Percentiles rank a stretch among this genome's conserved stretches.
phyloP scores from a whole-genome alignment of 2,329 filamentous ascomycete species.

The Blumeriella jaapii region DNA sequence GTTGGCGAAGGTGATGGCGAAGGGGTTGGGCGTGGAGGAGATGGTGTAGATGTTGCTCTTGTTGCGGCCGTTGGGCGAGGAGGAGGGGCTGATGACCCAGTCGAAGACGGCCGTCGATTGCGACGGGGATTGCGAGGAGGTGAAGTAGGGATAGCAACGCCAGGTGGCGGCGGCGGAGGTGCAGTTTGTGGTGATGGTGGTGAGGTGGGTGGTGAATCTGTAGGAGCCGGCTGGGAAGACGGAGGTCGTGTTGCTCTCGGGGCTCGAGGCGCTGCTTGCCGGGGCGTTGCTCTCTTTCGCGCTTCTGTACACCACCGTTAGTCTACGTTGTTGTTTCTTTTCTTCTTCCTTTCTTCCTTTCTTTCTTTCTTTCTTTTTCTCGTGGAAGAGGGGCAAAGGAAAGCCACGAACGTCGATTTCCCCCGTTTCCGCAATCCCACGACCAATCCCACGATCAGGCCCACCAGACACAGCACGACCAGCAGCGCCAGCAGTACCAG shows the following conservation, averaged over 20 bases:
- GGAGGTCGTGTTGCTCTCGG: slow-evolving; percentile 5
- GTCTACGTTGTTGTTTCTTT: not conserved
- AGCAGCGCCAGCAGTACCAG: slow-evolving; percentile 20
- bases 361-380: too few species aligned
- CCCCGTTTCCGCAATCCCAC: slow-evolving; percentile 23
- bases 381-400: not conserved
- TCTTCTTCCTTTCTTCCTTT: not conserved
- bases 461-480: slow-evolving; percentile 21
- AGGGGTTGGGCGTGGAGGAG: slow-evolving; percentile 43
- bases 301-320: slow-evolving; percentile 6
- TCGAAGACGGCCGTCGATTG: slow-evolving; percentile 41
- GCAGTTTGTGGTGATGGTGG: slow-evolving; percentile 41
- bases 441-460: slow-evolving; percentile 25
- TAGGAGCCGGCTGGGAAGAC: slow-evolving; percentile 53
- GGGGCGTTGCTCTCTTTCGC: slow-evolving; percentile 5
- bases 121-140: slow-evolving; percentile 33
- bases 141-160: slow-evolving; percentile 47
- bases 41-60: slow-evolving; percentile 37
- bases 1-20: slow-evolving; percentile 44
- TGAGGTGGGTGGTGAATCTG: slow-evolving; percentile 46
- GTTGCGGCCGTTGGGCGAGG: slow-evolving; percentile 28
- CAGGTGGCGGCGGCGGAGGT: slow-evolving; percentile 47
- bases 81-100: slow-evolving; percentile 54
- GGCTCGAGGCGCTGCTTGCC: slow-evolving; percentile 13
- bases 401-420: slow-evolving; percentile 7